Conservation (phyloP, 768 basidiomycete species). For the Macrolepiota dolichaula region DNA sequence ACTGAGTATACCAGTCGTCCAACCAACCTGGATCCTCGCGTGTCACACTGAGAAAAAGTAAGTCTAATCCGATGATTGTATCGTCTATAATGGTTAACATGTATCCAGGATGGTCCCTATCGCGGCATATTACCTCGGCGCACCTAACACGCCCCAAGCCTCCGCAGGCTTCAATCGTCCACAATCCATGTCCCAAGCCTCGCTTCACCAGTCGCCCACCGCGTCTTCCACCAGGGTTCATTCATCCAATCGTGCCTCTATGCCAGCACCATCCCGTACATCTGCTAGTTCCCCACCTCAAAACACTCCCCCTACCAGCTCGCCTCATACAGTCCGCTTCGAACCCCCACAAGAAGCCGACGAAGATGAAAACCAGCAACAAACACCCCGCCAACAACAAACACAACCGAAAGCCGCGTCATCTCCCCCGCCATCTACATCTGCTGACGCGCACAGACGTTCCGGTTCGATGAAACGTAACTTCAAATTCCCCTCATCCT, state of each 20-base stretch:
- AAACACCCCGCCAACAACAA: conserved; percentile 11
- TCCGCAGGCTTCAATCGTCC: conserved; percentile 46
- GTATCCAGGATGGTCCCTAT: conserved; percentile 79
- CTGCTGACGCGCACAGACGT: conserved; percentile 27
- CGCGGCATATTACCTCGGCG: conserved; percentile 76
- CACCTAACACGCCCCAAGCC: conserved; percentile 40
- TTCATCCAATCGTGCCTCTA: conserved; percentile 57
- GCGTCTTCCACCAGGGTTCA: conserved; percentile 27
- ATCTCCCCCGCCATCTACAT: background rate
- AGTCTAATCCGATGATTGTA: conserved; percentile 17
- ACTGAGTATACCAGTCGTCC: conserved; percentile 90
- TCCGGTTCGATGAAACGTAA: conserved; percentile 77
- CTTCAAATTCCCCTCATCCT: conserved; percentile 64
- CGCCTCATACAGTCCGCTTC: conserved; percentile 27
- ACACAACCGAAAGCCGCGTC: conserved; percentile 33
- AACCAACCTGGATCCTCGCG: conserved; percentile 92
- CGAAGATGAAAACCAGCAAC: conserved; percentile 25
- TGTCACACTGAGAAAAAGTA: conserved; percentile 85
- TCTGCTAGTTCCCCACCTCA: conserved; percentile 26
- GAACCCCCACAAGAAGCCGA: conserved; percentile 52
- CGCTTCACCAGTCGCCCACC: conserved; percentile 42
- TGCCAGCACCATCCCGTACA: conserved; percentile 55
- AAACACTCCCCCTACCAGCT: conserved; percentile 12
- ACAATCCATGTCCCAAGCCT: conserved; percentile 75
- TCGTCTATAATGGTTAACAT: background rate